phyloP scores from a whole-genome alignment of 331 rosid species.

The Telfairia occidentalis region DNA sequence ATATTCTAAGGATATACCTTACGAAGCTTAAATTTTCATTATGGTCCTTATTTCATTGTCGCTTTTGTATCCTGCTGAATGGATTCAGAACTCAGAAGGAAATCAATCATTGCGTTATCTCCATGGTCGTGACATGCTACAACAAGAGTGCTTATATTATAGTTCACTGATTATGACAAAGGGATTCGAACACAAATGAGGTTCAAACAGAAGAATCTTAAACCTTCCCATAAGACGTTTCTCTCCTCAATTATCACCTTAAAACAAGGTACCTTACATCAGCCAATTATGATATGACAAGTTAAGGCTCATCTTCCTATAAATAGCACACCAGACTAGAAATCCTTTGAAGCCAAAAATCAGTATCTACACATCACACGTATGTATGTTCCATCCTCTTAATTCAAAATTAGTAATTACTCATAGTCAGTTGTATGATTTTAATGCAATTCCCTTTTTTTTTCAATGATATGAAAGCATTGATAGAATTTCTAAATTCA shows the following conservation, averaged over 20 bases:
- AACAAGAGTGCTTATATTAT: too few relatives aligned
- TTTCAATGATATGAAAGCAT: neutral
- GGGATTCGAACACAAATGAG: neutral
- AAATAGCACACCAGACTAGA: neutral
- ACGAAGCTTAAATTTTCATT: too few relatives aligned
- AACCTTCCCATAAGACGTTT: neutral
- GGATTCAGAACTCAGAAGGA: too few relatives aligned
- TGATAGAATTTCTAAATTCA: neutral
- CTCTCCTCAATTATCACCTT: neutral
- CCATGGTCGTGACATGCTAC: too few relatives aligned
- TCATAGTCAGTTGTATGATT: neutral
- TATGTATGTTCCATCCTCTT: neutral
- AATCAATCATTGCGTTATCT: too few relatives aligned
- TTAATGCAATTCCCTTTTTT: neutral
- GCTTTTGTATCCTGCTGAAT: too few relatives aligned
- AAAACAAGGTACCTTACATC: neutral
- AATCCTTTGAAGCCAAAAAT: neutral
- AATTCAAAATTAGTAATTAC: neutral
- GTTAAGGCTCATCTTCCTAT: neutral
- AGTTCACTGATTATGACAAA: too few relatives aligned
- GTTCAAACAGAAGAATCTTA: too few relatives aligned
- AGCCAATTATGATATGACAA: neutral
- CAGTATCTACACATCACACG: neutral
- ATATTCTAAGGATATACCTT: too few relatives aligned
- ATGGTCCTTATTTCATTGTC: too few relatives aligned